Evolutionary conservation across 1,284 basidiomycete species (phyloP).

Genomic region (Puccinia coronata): DNA sequence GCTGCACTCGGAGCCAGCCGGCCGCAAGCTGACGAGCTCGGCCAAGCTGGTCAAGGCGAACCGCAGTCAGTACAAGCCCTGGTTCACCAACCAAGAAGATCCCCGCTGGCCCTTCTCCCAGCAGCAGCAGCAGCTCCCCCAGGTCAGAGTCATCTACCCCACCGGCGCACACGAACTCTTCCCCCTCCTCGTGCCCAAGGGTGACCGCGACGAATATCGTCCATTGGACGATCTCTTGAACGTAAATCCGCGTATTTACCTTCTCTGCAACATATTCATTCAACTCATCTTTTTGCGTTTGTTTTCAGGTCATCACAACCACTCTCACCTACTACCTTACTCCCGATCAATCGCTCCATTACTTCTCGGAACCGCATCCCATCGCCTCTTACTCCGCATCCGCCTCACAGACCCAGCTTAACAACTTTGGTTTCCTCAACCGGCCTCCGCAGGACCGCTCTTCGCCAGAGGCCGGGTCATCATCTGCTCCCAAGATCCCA

Average conservation of each 20-base stretch:
- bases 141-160: constrained; percentile 27
- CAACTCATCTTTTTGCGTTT: constrained; percentile 52
- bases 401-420: constrained; percentile 51
- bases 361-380: constrained; percentile 53
- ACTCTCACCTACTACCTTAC: constrained; percentile 53
- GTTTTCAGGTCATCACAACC: constrained; percentile 57
- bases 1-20: neutral
- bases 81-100: constrained; percentile 15
- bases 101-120: neutral
- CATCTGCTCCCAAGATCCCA: constrained; percentile 40
- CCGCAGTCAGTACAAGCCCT: neutral
- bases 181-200: constrained; percentile 16
- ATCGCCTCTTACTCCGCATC: constrained; percentile 50
- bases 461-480: neutral
- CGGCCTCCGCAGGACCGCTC: constrained; percentile 46
- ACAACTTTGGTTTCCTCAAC: constrained; percentile 29
- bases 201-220: constrained; percentile 59
- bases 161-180: constrained; percentile 23
- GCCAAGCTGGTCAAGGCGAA: constrained; percentile 9
- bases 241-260: neutral
- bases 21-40: neutral
- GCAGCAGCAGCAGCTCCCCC: constrained; percentile 1
- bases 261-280: neutral
- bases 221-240: constrained; percentile 60
- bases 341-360: constrained; percentile 50